These are phyloP conservation scores for Exserohilum turcica DNA, from an alignment of 2,329 filamentous ascomycete genomes.

Conservation along the genomic window DNA sequence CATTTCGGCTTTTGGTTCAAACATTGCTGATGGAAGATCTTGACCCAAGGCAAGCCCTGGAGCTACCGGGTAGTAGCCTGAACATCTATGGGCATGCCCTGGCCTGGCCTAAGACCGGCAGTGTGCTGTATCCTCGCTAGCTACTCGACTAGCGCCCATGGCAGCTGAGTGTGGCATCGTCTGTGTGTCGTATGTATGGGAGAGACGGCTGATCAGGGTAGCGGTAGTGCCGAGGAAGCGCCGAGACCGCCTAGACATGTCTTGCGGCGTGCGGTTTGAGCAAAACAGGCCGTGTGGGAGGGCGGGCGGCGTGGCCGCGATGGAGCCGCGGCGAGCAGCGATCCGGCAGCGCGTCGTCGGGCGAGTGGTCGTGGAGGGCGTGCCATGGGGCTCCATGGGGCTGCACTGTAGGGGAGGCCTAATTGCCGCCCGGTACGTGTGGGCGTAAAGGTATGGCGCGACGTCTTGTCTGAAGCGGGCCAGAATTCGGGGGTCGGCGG, in stretches of 20 bases:
- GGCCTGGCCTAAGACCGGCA: neutral
- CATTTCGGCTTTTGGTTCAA: slow-evolving; percentile 20
- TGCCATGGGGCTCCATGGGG: neutral
- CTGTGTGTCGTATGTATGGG: neutral
- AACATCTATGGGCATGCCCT: slow-evolving; percentile 3
- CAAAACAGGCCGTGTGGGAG: too few species aligned
- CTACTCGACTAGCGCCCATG: slow-evolving; percentile 5
- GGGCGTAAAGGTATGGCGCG: too few species aligned
- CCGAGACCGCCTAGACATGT: neutral
- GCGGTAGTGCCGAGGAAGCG: neutral
- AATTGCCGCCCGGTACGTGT: neutral
- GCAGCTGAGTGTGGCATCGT: neutral
- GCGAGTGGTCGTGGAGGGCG: too few species aligned
- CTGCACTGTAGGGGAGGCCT: neutral
- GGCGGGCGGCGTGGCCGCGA: too few species aligned
- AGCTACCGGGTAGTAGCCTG: neutral
- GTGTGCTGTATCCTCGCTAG: slow-evolving; percentile 1
- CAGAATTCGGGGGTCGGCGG: too few species aligned
- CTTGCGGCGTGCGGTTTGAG: too few species aligned
- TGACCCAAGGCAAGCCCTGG: slow-evolving; percentile 5
- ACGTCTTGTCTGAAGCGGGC: too few species aligned
- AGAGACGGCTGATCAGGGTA: neutral
- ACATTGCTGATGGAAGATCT: slow-evolving; percentile 6
- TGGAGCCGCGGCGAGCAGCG: too few species aligned
- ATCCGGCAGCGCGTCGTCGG: too few species aligned